phyloP scores from a whole-genome alignment of 1,284 basidiomycete genomes.

The Pseudozyma thailandica region DNA sequence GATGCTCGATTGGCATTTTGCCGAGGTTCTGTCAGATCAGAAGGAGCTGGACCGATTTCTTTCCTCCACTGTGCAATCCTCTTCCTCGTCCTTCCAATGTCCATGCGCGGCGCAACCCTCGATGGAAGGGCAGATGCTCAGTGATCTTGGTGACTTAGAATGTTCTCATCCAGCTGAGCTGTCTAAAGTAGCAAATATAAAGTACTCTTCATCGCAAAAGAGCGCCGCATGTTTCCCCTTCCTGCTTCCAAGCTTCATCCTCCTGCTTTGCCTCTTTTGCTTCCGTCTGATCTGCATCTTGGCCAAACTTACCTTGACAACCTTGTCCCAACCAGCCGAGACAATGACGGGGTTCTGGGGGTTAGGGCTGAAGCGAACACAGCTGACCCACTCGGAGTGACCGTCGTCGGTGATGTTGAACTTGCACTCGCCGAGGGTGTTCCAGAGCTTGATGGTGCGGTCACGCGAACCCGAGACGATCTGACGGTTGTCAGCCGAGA shows the following conservation, averaged over 20 bases:
- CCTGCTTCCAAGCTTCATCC: neutral
- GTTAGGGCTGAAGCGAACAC: conserved; percentile 99
- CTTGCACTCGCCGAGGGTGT: conserved; percentile 99
- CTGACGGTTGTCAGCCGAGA: conserved; percentile 73
- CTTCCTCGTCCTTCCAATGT: neutral
- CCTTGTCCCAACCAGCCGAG: conserved; percentile 99
- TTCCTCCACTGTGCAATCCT: too few relatives aligned
- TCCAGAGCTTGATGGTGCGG: conserved; percentile 98
- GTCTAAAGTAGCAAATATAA: conserved; percentile 87
- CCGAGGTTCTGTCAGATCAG: conserved; percentile 13
- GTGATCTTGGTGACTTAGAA: conserved; percentile 80
- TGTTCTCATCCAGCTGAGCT: conserved; percentile 76
- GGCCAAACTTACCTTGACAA: conserved; percentile 86
- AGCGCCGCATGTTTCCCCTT: conserved; percentile 5
- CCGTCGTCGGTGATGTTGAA: conserved; percentile 99
- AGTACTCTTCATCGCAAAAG: conserved; percentile 69
- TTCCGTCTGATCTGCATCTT: neutral
- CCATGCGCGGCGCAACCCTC: conserved; percentile 11
- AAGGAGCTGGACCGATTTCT: neutral
- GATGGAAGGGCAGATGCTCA: conserved; percentile 70
- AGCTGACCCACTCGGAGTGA: conserved; percentile 84
- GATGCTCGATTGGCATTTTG: neutral
- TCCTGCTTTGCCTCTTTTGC: conserved; percentile 2
- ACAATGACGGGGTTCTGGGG: conserved; percentile 98
- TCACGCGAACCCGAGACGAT: conserved; percentile 99